Base-by-base conservation (phyloP, 345 rosid species). In the Citrus sp. region DNA sequence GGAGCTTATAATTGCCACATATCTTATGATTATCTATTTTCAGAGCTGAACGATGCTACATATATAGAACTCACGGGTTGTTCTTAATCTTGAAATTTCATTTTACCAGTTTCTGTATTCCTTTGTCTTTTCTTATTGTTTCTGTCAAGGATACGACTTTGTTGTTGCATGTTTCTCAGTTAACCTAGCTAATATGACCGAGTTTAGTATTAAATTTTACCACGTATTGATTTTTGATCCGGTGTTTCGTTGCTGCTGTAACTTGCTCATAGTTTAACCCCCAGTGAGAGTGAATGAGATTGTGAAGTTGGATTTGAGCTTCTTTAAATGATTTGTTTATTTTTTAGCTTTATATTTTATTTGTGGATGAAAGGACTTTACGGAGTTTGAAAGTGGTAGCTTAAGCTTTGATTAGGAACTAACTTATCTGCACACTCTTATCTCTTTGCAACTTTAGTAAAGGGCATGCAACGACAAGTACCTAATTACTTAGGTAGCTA, bases 341-440 rank as follows among this genome's bases (percentile, higher is more conserved):
- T 42, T 42, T 9, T 42, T 42, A 9, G 12, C 42, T 54, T 71
- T 49, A 37, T 0, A 6, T 37, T 37, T 37, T 35, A 6, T 5
- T 35, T 37, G 40, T 37, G 9, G 40, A 37, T 16, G 71, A 14
- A 18, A 51, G 51, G 77, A 28, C 42, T 42, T 22, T 51, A 22
- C 30, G 35, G 73, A n/a, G 42, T 42, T 38, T 51, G 66, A 27
- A 18, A 32, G 49, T 63, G 64, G 7, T 28, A 37, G 63, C 21
- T 28, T 46, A 76, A 22, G 78, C 71, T 75, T 64, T 75, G 16
- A 16, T 37, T 56, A 73, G 67, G 27, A 59, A 27, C 46, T 63
- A 46, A 19, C 42, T 61, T 28, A 22, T 74, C 56, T 58, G n/a
- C 13, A 21, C 35, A 21, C 35, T 55, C 49, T 54, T n/a, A 70